Evolutionary conservation across 805 yeast species (phyloP), one percentile per base, ranked within the genome.

Genomic region (Yarrowia hollandica): DNA sequence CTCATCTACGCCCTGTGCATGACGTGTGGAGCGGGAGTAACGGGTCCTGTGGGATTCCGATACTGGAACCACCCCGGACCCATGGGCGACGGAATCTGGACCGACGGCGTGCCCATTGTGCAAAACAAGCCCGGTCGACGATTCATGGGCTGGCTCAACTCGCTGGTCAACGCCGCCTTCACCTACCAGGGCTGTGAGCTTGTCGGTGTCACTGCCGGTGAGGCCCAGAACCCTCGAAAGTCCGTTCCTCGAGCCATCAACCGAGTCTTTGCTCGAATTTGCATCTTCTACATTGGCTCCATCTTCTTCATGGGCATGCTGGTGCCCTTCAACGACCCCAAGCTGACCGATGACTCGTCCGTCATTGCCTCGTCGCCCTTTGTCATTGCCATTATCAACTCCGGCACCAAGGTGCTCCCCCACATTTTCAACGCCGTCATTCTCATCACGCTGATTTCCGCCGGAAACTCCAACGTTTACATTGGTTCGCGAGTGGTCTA

Each of bases 381-480:
- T 68, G 72, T 76, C 3, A 70, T 76, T 48, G 77, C 85, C 67
- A 89, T 89, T 60, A 77, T 77, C 11, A 63, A 75, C 59, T 68
- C 72, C 1, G 71, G 75, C 38, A 77, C 79, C 26, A 77, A 78
- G 6, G 74, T 78, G 72, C 70, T 71, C 35, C 67, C 66, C 28
- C 70, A 83, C 64, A 74, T 82, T 63, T 75, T 82, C 63, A 82
- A 82, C 62, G 81, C 87, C 0, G 77, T 85, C 63, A 77, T 84
- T 62, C 72, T 83, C 62, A 66, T 83, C n/a, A 82, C 85, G 3
- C 80, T 86, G 64, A 70, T 85, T 35, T 80, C 85, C 22, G 84
- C 89, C 5, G 79, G 84, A 64, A 84, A 84, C 72, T 77, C 85
- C 39, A 80, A 85, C 41, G 81, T 83, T 58, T 84, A 81, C 68